Evolutionary conservation across 2,329 filamentous ascomycete species (phyloP).

Genomic region (Pseudogymnoascus sp.): DNA sequence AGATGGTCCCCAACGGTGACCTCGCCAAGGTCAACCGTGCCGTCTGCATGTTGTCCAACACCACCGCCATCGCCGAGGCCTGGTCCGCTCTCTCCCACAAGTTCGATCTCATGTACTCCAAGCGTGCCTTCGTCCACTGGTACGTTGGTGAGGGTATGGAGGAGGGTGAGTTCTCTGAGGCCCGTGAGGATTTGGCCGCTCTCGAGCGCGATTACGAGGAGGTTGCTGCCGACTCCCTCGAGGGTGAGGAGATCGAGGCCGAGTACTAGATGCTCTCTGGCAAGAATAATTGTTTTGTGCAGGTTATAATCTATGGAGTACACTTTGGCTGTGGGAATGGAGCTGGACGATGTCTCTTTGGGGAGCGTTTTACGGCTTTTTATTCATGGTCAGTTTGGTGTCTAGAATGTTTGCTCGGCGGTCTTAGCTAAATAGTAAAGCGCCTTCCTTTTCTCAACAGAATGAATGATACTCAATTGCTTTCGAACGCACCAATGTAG

Average conservation of each 20-base stretch:
- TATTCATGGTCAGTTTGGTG: conserved; percentile 20
- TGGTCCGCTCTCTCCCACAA: conserved; percentile 95
- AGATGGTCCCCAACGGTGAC: conserved; percentile 93
- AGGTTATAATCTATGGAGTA: conserved; percentile 22
- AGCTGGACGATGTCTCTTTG: conserved; percentile 20
- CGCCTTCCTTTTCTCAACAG: conserved; percentile 20
- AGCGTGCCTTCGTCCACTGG: conserved; percentile 99
- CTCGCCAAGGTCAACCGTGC: conserved; percentile 96
- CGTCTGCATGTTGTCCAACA: conserved; percentile 99
- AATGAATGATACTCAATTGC: conserved; percentile 22
- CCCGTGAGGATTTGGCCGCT: conserved; percentile 94
- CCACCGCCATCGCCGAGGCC: conserved; percentile 94
- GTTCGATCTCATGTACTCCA: conserved; percentile 99
- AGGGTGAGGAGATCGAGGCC: conserved; percentile 73
- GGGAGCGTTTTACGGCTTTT: conserved; percentile 22
- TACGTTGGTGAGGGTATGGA: conserved; percentile 99
- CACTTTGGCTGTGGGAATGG: conserved; percentile 24
- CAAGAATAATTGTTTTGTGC: conserved; percentile 21
- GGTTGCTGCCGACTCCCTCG: conserved; percentile 88
- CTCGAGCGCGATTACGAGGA: conserved; percentile 98
- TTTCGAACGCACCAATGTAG: not conserved
- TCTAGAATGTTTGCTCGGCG: conserved; percentile 7
- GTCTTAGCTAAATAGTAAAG: conserved; percentile 19
- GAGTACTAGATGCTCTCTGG: conserved; percentile 63
- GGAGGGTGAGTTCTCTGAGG: conserved; percentile 99